Evolutionary conservation across 768 basidiomycete species (phyloP).

Genomic region (Trametes coccinea): DNA sequence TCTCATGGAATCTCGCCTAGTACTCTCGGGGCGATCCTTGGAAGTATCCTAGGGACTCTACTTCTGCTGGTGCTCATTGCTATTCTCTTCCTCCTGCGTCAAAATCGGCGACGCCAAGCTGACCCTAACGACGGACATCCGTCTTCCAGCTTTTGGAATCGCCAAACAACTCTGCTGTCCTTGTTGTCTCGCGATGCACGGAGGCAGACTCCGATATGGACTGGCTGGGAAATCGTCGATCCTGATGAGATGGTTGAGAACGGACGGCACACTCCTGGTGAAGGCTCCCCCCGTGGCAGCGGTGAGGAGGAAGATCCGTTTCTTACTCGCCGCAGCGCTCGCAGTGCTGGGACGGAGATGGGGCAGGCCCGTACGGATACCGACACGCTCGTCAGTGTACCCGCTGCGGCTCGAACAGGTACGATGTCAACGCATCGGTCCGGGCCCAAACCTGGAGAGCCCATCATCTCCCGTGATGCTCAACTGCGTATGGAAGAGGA

Average conservation of each 20-base stretch:
- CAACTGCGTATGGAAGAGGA: slow-evolving; percentile 39
- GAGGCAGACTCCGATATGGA: slow-evolving; percentile 32
- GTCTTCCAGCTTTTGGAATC: slow-evolving; percentile 41
- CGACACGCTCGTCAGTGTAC: slow-evolving; percentile 33
- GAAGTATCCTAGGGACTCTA: slow-evolving; percentile 59
- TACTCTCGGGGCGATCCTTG: slow-evolving; percentile 58
- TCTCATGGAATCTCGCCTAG: slow-evolving; percentile 28
- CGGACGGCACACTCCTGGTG: slow-evolving; percentile 40
- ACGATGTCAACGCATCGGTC: slow-evolving; percentile 18
- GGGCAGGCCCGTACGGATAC: slow-evolving; percentile 28
- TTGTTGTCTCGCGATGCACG: slow-evolving; percentile 20
- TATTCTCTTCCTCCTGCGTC: slow-evolving; percentile 43
- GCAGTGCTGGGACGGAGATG: slow-evolving; percentile 25
- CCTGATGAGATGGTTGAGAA: slow-evolving; percentile 17
- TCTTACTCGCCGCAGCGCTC: slow-evolving; percentile 30
- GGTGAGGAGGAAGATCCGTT: slow-evolving; percentile 73
- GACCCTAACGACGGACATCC: slow-evolving; percentile 23
- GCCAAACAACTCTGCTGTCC: slow-evolving; percentile 33
- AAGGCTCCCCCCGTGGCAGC: slow-evolving; percentile 67
- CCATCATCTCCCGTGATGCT: slow-evolving; percentile 40
- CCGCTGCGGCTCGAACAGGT: slow-evolving; percentile 24
- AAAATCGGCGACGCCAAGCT: slow-evolving; percentile 24
- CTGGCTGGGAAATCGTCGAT: slow-evolving; percentile 36
- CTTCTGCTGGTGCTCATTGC: slow-evolving; percentile 56
- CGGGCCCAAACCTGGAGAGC: slow-evolving; percentile 34